A percentile compares a stretch with the other conserved stretches of the same genome.
These are phyloP conservation scores for Luffa acutangula DNA, from an alignment of 306 rosid species.

Conservation along the genomic window DNA sequence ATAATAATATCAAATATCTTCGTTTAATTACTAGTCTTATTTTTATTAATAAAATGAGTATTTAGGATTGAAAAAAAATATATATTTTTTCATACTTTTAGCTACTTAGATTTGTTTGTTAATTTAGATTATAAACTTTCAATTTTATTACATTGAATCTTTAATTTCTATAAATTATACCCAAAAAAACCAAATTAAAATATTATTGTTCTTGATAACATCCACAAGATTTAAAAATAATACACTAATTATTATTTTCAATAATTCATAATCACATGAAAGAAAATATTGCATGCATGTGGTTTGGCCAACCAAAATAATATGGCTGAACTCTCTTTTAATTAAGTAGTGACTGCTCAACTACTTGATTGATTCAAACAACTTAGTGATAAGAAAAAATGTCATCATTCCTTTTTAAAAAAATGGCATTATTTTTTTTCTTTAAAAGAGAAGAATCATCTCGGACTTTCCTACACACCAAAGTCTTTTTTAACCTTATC, in stretches of 20 bases:
- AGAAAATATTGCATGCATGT: not conserved
- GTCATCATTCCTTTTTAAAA: no score
- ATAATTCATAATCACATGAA: conserved; percentile 1
- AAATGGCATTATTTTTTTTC: no score
- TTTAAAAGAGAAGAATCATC: no score
- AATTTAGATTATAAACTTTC: not conserved
- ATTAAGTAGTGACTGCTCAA: not conserved
- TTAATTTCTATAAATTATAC: no score
- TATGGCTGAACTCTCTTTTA: not conserved
- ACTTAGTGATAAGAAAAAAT: not conserved
- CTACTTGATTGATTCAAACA: not conserved
- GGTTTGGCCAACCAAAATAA: not conserved
- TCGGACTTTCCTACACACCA: not conserved
- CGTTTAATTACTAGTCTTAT: not conserved
- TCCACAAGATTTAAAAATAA: not conserved
- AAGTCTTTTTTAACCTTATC: not conserved
- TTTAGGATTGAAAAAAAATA: not conserved
- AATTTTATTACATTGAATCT: no score
- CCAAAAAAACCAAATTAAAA: not conserved
- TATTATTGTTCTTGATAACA: not conserved
- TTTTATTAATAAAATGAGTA: not conserved
- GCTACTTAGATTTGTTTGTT: not conserved
- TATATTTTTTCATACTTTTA: not conserved
- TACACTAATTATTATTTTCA: not conserved
- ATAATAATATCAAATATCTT: no score